Percentiles rank a stretch among this genome's conserved stretches.
These are phyloP conservation scores for Avena sativa DNA, from an alignment of 176 grass and related monocot genomes.

Conservation along the genomic window DNA sequence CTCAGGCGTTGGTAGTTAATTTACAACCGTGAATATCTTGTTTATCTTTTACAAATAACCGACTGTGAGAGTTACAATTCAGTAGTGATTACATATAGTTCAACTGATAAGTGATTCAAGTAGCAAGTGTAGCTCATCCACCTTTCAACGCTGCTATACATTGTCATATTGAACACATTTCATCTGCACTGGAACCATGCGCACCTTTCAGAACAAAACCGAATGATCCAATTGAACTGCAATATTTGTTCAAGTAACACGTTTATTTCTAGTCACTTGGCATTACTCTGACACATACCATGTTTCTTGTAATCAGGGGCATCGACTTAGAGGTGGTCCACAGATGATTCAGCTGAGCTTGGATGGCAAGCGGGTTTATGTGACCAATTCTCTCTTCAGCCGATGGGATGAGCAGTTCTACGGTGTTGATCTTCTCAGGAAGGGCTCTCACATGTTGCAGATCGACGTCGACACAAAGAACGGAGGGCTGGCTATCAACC, in stretches of 20 bases:
- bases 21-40: not conserved
- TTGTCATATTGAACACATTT: not conserved
- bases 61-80: not conserved
- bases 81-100: too few relatives aligned
- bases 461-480: slow-evolving; percentile 78
- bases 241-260: not conserved
- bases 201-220: not conserved
- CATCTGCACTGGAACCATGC: not conserved
- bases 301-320: slow-evolving; percentile 53
- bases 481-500: slow-evolving; percentile 79
- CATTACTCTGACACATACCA: not conserved
- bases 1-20: not conserved
- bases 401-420: slow-evolving; percentile 87
- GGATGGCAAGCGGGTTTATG: slow-evolving; percentile 85
- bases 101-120: too few relatives aligned
- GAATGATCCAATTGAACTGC: not conserved
- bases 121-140: not conserved
- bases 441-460: slow-evolving; percentile 92
- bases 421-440: slow-evolving; percentile 70
- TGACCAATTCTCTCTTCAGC: slow-evolving; percentile 97
- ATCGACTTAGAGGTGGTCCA: slow-evolving; percentile 87
- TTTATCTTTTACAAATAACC: not conserved
- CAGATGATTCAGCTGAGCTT: slow-evolving; percentile 96
- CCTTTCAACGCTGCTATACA: not conserved
- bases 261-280: not conserved